Conservation (phyloP, 2,329 filamentous ascomycete genomes). For the Chaetomium sp. region DNA sequence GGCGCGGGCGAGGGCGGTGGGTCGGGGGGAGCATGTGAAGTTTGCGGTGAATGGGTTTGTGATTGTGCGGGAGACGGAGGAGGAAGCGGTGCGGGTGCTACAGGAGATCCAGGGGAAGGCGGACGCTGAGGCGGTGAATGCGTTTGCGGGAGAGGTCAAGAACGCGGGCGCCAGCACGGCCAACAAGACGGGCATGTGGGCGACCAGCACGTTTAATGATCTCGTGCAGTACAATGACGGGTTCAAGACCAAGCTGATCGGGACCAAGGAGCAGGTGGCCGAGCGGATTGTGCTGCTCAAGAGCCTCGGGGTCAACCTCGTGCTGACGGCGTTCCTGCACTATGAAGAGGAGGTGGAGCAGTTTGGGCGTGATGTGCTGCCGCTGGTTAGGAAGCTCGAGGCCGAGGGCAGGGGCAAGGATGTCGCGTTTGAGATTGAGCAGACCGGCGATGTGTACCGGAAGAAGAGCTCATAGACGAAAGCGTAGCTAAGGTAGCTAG, state of each 20-base stretch:
- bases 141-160: conserved; percentile 1
- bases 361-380: not conserved
- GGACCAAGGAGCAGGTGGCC: not conserved
- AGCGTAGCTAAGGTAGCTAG: not conserved
- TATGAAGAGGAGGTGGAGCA: not conserved
- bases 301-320: not conserved
- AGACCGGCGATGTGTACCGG: not conserved
- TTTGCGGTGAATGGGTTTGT: conserved; percentile 1
- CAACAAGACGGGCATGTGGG: conserved; percentile 2
- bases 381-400: not conserved
- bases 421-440: not conserved
- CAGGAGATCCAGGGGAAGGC: not conserved
- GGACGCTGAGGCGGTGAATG: not conserved
- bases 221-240: conserved; percentile 1
- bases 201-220: not conserved
- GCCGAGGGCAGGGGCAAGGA: not conserved
- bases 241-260: not conserved
- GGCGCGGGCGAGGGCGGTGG: not conserved
- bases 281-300: conserved; percentile 1
- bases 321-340: not conserved
- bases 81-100: not conserved
- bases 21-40: not conserved
- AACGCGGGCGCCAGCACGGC: not conserved
- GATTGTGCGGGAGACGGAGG: not conserved
- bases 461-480: not conserved